Evolutionary conservation across 176 grass and related monocot genomes (phyloP).

Genomic region (Urochloa ruziziensis): DNA sequence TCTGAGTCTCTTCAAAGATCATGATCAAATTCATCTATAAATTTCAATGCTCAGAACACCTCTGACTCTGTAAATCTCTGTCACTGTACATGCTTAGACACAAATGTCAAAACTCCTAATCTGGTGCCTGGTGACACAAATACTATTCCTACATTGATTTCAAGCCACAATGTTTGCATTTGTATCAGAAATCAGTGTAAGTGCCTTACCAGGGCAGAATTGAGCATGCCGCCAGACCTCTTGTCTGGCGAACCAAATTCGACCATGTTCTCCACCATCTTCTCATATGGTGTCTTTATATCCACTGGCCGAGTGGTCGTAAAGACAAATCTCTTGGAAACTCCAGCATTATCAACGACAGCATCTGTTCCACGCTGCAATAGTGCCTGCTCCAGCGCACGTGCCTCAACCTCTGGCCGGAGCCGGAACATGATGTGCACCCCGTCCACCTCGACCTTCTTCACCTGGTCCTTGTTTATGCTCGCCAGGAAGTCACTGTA

Average conservation of each 20-base stretch:
- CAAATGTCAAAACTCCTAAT: not conserved
- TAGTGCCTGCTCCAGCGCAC: constrained; percentile 21
- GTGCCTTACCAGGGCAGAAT: constrained; percentile 79
- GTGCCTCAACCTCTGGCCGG: constrained; percentile 48
- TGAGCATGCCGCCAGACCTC: constrained; percentile 83
- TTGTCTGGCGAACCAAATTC: constrained; percentile 97
- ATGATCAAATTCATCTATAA: not conserved
- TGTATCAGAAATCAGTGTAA: not conserved
- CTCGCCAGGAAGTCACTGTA: constrained; percentile 94
- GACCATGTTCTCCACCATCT: constrained; percentile 95
- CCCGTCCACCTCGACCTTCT: constrained; percentile 96
- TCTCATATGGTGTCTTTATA: constrained; percentile 97
- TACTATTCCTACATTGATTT: not conserved
- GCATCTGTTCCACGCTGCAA: constrained; percentile 43
- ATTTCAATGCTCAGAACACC: constrained; percentile 7
- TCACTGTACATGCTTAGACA: not conserved
- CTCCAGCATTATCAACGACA: constrained; percentile 35
- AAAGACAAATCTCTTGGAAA: constrained; percentile 71
- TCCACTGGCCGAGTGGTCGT: constrained; percentile 80
- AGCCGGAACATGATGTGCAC: constrained; percentile 90
- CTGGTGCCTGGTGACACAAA: not conserved
- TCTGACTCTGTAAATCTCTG: not conserved
- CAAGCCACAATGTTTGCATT: not conserved
- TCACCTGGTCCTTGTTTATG: constrained; percentile 85
- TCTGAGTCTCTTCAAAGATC: not conserved